Base-by-base conservation (phyloP, 768 basidiomycete species). In the Phaffia australis region DNA sequence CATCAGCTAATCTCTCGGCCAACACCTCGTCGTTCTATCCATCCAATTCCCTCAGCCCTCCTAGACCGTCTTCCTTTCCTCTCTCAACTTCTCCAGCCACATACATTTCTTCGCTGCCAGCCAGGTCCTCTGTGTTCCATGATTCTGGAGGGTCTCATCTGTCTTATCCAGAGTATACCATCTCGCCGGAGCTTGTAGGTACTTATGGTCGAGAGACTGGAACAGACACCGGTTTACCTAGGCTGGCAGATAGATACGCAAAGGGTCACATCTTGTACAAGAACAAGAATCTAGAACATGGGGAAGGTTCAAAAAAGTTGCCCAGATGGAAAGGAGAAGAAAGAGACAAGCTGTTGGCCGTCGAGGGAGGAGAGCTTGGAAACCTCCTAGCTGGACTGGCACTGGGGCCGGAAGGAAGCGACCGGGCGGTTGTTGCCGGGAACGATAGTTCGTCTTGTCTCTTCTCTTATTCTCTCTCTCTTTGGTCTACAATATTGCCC, bases 401-500 rank as follows among this genome's bases (percentile, higher is more conserved):
- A 1, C 1, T 55, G 1, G 66, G 66, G 0, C 66, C 66, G 11
- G 60, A 67, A 30, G 66, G 60, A 16, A 67, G 66, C 29, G 60
- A 49, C 14, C 52, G 60, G 48, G 66, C 66, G 18, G 66, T 56
- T 15, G 66, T 67, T 30, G 66, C 63, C 19, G 66, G 66, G 16
- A 67, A 67, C 48, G 66, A 67, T 23, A 30, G 66, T 67, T 30
- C 55, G 66, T 61, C 42, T 14, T 42, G 11, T 35, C 27, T 19
- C 15, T 50, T 6, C 8, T 18, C 14, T 51, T n/a, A 4, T 35
- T 23, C 16, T 42, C 8, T 2, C 11, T 15, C 25, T 42, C 11
- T 42, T 11, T 5, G 6, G 35, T 42, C n/a, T n/a, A 42, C 35
- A 42, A 42, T 42, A 42, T 11, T 11, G 11, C 6, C 11, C 35